These are phyloP conservation scores for Hypoxylon sp. DNA, from an alignment of 2,329 filamentous ascomycete species.

Conservation along the genomic window DNA sequence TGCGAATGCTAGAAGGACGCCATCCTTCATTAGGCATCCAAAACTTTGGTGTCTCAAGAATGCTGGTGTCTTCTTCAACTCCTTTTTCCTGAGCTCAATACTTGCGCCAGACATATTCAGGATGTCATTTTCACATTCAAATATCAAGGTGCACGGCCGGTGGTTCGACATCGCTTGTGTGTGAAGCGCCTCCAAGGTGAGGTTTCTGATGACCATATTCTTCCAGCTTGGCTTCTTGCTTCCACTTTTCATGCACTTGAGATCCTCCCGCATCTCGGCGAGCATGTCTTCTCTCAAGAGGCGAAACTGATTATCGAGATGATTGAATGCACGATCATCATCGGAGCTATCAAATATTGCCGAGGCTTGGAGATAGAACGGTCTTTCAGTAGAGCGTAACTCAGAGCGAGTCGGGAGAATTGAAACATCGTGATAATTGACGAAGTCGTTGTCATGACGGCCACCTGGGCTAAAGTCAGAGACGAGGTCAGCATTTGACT, in stretches of 20 bases:
- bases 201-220: constrained; percentile 49
- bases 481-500: constrained; percentile 2
- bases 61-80: constrained; percentile 60
- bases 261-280: constrained; percentile 72
- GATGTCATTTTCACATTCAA: constrained; percentile 60
- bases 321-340: constrained; percentile 57
- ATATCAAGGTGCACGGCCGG: constrained; percentile 55
- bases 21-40: constrained; percentile 67
- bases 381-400: constrained; percentile 63
- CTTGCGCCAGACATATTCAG: constrained; percentile 55
- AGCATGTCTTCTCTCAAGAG: constrained; percentile 79
- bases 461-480: constrained; percentile 65
- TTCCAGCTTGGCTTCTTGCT: constrained; percentile 46
- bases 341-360: constrained; percentile 59
- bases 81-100: constrained; percentile 55
- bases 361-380: constrained; percentile 67
- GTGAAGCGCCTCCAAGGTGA: constrained; percentile 54
- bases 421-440: constrained; percentile 69
- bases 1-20: constrained; percentile 70
- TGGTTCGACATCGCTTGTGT: constrained; percentile 49
- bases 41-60: constrained; percentile 72
- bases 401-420: constrained; percentile 77
- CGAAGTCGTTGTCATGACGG: constrained; percentile 79
- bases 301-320: constrained; percentile 79
- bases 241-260: constrained; percentile 61